Conservation (phyloP, 1,284 basidiomycete species). For the Apiotrichum sp. region DNA sequence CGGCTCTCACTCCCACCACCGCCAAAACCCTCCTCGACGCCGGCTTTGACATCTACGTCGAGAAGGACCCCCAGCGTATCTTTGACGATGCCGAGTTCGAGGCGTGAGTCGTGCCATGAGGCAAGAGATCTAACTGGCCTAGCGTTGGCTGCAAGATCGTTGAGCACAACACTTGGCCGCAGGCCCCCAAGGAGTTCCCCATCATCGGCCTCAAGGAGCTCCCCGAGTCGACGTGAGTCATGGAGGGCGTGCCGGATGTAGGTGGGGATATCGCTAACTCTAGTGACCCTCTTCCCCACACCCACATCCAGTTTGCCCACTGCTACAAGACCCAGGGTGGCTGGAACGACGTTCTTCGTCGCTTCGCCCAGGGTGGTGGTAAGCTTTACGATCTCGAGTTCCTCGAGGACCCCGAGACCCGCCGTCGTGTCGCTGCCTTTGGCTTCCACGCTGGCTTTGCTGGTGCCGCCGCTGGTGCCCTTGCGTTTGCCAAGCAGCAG, state of each 20-base stretch:
- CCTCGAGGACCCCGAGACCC: conserved; percentile 73
- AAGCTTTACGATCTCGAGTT: conserved; percentile 97
- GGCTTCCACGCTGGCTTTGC: conserved; percentile 98
- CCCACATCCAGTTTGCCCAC: conserved; percentile 98
- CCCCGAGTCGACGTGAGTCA: conserved; percentile 58
- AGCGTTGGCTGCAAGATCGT: conserved; percentile 88
- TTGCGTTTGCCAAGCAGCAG: conserved; percentile 70
- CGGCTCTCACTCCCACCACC: conserved; percentile 88
- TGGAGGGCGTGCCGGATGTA: too few species aligned
- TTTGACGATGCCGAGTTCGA: conserved; percentile 93
- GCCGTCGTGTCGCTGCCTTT: conserved; percentile 90
- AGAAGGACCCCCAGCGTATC: conserved; percentile 89
- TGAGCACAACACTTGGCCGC: conserved; percentile 83
- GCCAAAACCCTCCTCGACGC: conserved; percentile 83
- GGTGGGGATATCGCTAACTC: neutral
- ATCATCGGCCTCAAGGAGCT: conserved; percentile 98
- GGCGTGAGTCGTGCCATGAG: conserved; percentile 56
- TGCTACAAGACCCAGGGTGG: conserved; percentile 97
- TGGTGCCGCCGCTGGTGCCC: conserved; percentile 85
- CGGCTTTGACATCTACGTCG: conserved; percentile 87
- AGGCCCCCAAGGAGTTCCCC: conserved; percentile 61
- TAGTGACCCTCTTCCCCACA: conserved; percentile 72
- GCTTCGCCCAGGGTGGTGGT: conserved; percentile 82
- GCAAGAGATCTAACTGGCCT: neutral
- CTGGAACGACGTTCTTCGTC: conserved; percentile 79